Conservation (phyloP, 2,329 filamentous ascomycete genomes). For the Hyphodiscus sp. region DNA sequence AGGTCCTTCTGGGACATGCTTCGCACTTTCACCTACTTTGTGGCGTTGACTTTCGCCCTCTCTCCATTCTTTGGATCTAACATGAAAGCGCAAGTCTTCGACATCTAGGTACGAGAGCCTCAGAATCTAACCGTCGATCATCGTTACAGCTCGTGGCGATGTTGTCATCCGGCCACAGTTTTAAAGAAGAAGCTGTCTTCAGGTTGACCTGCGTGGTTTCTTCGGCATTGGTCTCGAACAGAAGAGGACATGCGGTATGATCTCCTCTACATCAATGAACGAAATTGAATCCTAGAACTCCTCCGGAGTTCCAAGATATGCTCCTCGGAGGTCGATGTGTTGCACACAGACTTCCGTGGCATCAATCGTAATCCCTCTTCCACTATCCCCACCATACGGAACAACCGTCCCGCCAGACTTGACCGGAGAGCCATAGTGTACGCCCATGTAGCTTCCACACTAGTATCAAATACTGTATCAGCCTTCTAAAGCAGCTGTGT, state of each 20-base stretch:
- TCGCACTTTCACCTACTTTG: too few species aligned
- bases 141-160: too few species aligned
- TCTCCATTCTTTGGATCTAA: too few species aligned
- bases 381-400: slow-evolving; percentile 17
- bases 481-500: slow-evolving; percentile 16
- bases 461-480: slow-evolving; percentile 19
- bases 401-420: slow-evolving; percentile 17
- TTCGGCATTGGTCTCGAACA: too few species aligned
- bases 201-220: too few species aligned
- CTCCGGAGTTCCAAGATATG: slow-evolving; percentile 15
- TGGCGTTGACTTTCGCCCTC: too few species aligned
- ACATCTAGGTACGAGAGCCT: too few species aligned
- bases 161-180: too few species aligned
- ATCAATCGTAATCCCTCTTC: slow-evolving; percentile 10
- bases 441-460: slow-evolving; percentile 14
- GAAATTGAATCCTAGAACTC: slow-evolving; percentile 16
- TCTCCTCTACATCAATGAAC: slow-evolving; percentile 17
- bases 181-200: too few species aligned
- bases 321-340: slow-evolving; percentile 15
- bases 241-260: slow-evolving; percentile 17
- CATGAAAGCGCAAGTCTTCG: too few species aligned
- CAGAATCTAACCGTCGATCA: too few species aligned
- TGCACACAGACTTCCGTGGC: slow-evolving; percentile 14
- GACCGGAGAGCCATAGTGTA: slow-evolving; percentile 15
- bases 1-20: too few species aligned